Percentiles rank a stretch among this genome's conserved stretches.
Evolutionary conservation across 805 yeast genomes (phyloP).

Genomic region (Hanseniaspora osmophila): DNA sequence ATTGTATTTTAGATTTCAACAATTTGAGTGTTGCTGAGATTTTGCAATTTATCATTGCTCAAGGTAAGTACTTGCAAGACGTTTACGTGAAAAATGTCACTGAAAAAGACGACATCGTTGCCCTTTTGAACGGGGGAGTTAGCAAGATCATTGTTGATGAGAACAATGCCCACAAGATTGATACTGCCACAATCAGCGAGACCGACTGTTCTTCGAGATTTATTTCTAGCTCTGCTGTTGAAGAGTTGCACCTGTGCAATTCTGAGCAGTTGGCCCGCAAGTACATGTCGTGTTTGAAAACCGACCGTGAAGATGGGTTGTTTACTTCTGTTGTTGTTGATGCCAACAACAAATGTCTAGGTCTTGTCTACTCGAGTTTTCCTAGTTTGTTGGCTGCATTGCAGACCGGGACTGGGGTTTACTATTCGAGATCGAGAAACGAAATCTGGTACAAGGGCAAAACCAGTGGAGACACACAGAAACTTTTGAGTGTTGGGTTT

Average conservation of each 20-base stretch:
- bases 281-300: conserved; percentile 38
- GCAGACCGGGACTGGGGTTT: conserved; percentile 72
- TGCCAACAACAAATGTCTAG: conserved; percentile 55
- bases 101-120: conserved; percentile 32
- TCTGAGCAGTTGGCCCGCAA: neutral
- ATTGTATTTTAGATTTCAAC: conserved; percentile 15
- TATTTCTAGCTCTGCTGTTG: neutral
- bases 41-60: conserved; percentile 8
- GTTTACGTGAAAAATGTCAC: conserved; percentile 12
- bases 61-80: conserved; percentile 15
- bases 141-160: conserved; percentile 7
- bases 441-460: conserved; percentile 95
- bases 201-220: neutral
- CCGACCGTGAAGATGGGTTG: conserved; percentile 80
- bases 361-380: conserved; percentile 78
- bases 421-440: conserved; percentile 74
- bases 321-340: conserved; percentile 76
- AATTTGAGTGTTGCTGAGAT: conserved; percentile 10
- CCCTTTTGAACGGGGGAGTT: conserved; percentile 49
- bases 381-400: conserved; percentile 76
- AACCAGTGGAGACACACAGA: conserved; percentile 92
- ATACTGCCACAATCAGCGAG: neutral
- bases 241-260: neutral
- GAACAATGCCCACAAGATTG: neutral
- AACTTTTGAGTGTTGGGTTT: conserved; percentile 44